Conservation (phyloP, 495 filamentous ascomycete species). For the Pseudomonodictys pantanalensis region DNA sequence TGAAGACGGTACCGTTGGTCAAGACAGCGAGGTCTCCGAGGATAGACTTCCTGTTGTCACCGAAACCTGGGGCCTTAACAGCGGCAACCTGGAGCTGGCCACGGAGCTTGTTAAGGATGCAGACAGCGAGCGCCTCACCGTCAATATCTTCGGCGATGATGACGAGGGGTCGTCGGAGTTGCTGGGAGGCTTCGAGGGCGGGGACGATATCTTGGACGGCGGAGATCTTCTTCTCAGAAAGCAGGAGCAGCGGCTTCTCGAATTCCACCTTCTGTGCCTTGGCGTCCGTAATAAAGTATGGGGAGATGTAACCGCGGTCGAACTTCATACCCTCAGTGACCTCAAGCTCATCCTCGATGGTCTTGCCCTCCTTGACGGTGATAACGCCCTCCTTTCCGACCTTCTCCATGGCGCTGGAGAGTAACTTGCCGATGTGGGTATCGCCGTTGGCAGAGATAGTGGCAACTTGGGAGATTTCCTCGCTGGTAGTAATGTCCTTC, state of each 20-base stretch:
- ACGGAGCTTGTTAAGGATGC: constrained; percentile 99
- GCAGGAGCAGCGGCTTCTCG: constrained; percentile 96
- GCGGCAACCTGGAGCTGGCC: constrained; percentile 97
- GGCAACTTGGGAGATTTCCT: constrained; percentile 96
- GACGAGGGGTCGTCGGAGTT: constrained; percentile 89
- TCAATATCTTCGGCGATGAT: constrained; percentile 99
- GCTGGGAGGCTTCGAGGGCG: constrained; percentile 92
- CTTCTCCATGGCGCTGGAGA: constrained; percentile 98
- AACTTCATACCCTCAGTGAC: constrained; percentile 99
- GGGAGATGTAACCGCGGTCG: constrained; percentile 95
- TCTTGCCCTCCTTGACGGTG: constrained; percentile 99
- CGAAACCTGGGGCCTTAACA: constrained; percentile 98
- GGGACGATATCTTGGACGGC: constrained; percentile 97
- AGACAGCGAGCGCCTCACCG: constrained; percentile 95
- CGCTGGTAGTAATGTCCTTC: constrained; percentile 94
- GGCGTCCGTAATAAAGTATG: constrained; percentile 99
- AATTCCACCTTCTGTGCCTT: constrained; percentile 99
- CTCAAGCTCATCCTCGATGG: constrained; percentile 94
- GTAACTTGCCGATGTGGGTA: constrained; percentile 88
- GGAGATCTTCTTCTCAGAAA: constrained; percentile 99
- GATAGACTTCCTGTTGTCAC: constrained; percentile 99
- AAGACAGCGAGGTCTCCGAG: constrained; percentile 93
- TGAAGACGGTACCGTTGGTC: constrained; percentile 97
- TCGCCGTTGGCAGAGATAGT: constrained; percentile 98
- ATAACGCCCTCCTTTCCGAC: constrained; percentile 99